These are phyloP conservation scores for Phytophthora citrophthora DNA, from an alignment of 352 stramenopile species.

Conservation along the genomic window DNA sequence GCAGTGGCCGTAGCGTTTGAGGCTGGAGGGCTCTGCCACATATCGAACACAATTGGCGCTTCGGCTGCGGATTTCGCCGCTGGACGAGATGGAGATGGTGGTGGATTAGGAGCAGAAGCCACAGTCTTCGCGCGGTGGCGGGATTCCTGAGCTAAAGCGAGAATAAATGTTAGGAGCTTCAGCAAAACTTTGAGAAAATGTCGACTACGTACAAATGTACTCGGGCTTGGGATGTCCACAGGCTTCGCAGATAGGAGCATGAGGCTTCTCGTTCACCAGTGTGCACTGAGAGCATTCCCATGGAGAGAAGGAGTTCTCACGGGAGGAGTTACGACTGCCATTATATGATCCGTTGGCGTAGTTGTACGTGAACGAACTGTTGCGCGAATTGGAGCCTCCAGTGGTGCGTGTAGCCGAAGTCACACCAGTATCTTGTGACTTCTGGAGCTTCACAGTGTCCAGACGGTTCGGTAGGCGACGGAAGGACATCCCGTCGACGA, in stretches of 20 bases:
- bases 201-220: conserved; percentile 56
- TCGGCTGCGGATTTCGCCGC: conserved; percentile 27
- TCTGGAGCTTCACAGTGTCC: conserved; percentile 46
- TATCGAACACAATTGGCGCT: conserved; percentile 28
- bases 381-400: conserved; percentile 24
- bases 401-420: conserved; percentile 33
- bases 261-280: conserved; percentile 79
- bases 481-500: conserved; percentile 84
- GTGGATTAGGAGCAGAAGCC: conserved; percentile 29
- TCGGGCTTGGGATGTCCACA: conserved; percentile 69
- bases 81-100: conserved; percentile 13
- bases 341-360: conserved; percentile 38
- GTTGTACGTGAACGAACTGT: conserved; percentile 54
- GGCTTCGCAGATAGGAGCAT: conserved; percentile 76
- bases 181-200: too few relatives aligned
- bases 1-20: conserved; percentile 4
- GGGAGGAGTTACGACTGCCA: conserved; percentile 42
- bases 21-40: conserved; percentile 29
- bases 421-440: conserved; percentile 32
- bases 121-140: conserved; percentile 56
- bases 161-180: too few relatives aligned
- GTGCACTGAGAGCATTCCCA: conserved; percentile 81
- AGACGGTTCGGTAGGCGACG: conserved; percentile 74
- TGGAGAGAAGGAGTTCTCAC: conserved; percentile 63
- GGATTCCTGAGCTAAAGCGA: conserved; percentile 47